These are phyloP conservation scores for Leucocoprinus sp. DNA, from an alignment of 768 basidiomycete species.

Conservation along the genomic window DNA sequence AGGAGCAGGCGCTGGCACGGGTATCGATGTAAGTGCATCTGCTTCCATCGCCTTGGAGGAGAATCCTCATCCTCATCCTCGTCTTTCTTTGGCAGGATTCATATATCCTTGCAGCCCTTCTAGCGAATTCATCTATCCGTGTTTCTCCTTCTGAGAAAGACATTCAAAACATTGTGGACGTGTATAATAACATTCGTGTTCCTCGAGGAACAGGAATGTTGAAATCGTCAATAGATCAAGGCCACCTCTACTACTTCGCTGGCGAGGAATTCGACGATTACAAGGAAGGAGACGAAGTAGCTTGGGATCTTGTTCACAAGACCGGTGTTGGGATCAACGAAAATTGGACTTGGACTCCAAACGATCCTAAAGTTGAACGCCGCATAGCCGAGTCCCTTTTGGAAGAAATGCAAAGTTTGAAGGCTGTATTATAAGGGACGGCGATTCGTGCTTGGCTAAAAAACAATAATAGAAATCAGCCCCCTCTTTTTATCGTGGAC, in stretches of 20 bases:
- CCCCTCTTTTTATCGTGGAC: too few species aligned
- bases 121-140: slow-evolving; percentile 29
- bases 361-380: slow-evolving; percentile 19
- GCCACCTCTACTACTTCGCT: slow-evolving; percentile 12
- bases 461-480: neutral
- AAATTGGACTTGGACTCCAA: slow-evolving; percentile 21
- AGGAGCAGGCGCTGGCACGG: slow-evolving; percentile 43
- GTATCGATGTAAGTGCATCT: slow-evolving; percentile 30
- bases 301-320: slow-evolving; percentile 15
- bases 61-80: too few species aligned
- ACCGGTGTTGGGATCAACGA: slow-evolving; percentile 15
- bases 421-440: neutral
- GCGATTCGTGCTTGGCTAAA: neutral
- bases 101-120: slow-evolving; percentile 27
- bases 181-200: slow-evolving; percentile 21
- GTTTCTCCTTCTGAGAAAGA: slow-evolving; percentile 8
- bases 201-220: slow-evolving; percentile 20
- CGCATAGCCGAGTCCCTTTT: neutral
- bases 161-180: slow-evolving; percentile 8
- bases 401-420: neutral
- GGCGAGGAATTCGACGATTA: slow-evolving; percentile 21
- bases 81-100: slow-evolving; percentile 13
- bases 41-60: neutral
- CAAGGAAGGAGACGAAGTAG: slow-evolving; percentile 19
- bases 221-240: slow-evolving; percentile 9